Conservation (phyloP, 768 basidiomycete species). For the Jaapia argillacea region DNA sequence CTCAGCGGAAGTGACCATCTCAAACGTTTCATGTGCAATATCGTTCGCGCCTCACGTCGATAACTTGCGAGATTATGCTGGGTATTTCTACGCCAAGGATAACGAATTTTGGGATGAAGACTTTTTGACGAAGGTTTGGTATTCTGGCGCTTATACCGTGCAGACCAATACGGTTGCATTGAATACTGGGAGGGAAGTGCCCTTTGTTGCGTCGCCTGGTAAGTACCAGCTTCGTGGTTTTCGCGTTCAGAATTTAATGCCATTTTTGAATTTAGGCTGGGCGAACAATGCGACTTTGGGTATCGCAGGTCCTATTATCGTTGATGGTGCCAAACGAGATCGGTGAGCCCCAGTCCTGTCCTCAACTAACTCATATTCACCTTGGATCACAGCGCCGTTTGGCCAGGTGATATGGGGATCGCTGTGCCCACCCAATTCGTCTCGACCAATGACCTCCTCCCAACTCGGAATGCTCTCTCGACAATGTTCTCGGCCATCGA, state of each 20-base stretch:
- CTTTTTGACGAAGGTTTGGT: slow-evolving; percentile 50
- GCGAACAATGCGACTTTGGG: slow-evolving; percentile 44
- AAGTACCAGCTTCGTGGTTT: not conserved
- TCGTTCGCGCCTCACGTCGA: slow-evolving; percentile 45
- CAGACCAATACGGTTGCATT: slow-evolving; percentile 45
- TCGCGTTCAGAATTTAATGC: no score
- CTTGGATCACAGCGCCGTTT: slow-evolving; percentile 32
- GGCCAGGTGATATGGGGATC: slow-evolving; percentile 55
- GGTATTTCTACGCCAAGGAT: slow-evolving; percentile 42
- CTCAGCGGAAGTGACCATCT: slow-evolving; percentile 23
- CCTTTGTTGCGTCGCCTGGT: slow-evolving; percentile 31
- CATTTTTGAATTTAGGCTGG: slow-evolving; percentile 28
- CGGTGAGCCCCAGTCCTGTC: slow-evolving; percentile 24
- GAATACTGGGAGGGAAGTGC: slow-evolving; percentile 39
- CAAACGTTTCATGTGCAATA: slow-evolving; percentile 40
- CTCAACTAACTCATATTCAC: slow-evolving; percentile 5
- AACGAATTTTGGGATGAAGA: slow-evolving; percentile 28
- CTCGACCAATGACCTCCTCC: slow-evolving; percentile 47
- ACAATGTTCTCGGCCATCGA: slow-evolving; percentile 49
- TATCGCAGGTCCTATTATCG: slow-evolving; percentile 48
- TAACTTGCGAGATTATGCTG: slow-evolving; percentile 36
- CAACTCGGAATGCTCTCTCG: slow-evolving; percentile 44
- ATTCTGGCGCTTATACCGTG: slow-evolving; percentile 51
- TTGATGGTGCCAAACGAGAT: slow-evolving; percentile 53
- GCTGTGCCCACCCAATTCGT: slow-evolving; percentile 53